phyloP scores from a whole-genome alignment of 2,329 filamentous ascomycete species.

The Hortaea werneckii region DNA sequence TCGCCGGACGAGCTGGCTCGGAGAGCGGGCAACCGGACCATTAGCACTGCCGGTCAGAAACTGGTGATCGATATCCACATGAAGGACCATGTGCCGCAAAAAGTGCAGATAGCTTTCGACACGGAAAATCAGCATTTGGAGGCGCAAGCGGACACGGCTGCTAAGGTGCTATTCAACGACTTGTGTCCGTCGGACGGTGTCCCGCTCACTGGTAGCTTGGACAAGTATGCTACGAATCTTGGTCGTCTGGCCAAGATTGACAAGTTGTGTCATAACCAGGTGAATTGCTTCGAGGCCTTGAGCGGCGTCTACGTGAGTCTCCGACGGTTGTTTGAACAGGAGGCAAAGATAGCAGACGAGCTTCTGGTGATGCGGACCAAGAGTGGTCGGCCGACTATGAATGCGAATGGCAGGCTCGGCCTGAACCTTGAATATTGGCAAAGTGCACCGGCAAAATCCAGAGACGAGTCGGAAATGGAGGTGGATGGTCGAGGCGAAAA shows the following conservation, averaged over 20 bases:
- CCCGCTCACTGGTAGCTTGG: conserved; percentile 58
- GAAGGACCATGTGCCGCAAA: conserved; percentile 30
- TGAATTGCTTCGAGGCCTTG: conserved; percentile 70
- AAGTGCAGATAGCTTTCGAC: conserved; percentile 53
- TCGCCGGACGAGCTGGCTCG: conserved; percentile 9
- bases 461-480: background rate
- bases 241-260: conserved; percentile 60
- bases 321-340: conserved; percentile 59
- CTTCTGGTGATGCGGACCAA: conserved; percentile 56
- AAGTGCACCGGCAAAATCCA: background rate
- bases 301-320: conserved; percentile 63
- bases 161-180: conserved; percentile 55
- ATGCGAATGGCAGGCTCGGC: conserved; percentile 56
- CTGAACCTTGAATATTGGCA: conserved; percentile 67
- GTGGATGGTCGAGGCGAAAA: background rate
- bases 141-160: conserved; percentile 51
- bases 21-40: conserved; percentile 21
- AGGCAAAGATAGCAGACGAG: conserved; percentile 43
- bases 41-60: conserved; percentile 28
- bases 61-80: conserved; percentile 26
- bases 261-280: conserved; percentile 56
- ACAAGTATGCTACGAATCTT: conserved; percentile 61
- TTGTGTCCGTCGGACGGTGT: conserved; percentile 50
- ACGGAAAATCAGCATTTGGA: conserved; percentile 49
- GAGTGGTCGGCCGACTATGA: conserved; percentile 62